Conservation (phyloP, 306 rosid genomes). For the Rosa chinensis region DNA sequence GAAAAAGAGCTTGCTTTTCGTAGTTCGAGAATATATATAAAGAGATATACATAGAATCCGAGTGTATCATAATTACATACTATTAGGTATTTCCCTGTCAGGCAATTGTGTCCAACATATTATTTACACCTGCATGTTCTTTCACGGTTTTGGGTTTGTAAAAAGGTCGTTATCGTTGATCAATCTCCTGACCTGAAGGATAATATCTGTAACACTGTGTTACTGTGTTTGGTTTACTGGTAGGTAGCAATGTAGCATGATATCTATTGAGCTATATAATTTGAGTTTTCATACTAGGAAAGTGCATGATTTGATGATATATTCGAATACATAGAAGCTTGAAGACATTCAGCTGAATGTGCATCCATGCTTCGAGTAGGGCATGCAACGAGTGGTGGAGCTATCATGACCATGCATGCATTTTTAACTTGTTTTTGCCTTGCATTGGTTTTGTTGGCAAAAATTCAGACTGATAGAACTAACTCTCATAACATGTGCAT, state of each 20-base stretch:
- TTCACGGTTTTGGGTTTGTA: background rate
- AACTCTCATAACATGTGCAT: background rate
- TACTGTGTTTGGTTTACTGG: background rate
- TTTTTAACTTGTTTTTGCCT: background rate
- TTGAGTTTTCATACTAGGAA: slow-evolving; percentile 14
- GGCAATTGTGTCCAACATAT: background rate
- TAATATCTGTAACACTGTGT: background rate
- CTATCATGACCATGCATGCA: background rate
- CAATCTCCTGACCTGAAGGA: background rate
- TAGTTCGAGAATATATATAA: too few relatives aligned
- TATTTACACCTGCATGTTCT: background rate
- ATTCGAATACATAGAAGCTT: background rate
- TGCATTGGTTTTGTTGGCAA: background rate
- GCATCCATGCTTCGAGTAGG: background rate
- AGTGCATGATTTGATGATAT: background rate
- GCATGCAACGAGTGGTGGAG: background rate
- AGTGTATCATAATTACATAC: background rate
- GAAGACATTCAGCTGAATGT: background rate
- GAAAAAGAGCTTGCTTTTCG: background rate
- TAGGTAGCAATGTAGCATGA: too few relatives aligned
- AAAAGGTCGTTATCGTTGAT: background rate
- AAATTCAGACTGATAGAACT: background rate
- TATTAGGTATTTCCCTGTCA: background rate
- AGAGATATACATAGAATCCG: background rate
- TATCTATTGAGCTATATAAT: background rate